Conservation (phyloP, 352 stramenopile species). For the Phytophthora meadii region DNA sequence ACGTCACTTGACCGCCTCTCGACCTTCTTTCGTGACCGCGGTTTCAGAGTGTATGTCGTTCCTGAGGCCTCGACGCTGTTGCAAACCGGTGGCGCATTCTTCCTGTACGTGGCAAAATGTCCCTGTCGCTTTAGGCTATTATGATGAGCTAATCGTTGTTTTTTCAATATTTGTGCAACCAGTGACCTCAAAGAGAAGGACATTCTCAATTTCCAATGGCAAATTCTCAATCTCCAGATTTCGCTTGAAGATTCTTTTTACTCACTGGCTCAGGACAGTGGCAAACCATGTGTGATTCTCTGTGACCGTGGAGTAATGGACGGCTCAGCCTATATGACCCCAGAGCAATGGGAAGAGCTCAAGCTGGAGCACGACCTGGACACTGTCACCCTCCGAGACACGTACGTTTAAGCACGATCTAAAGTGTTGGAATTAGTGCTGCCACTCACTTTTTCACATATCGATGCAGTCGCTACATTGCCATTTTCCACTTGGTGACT, state of each 20-base stretch:
- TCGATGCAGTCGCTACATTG: conserved; percentile 77
- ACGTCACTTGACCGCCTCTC: conserved; percentile 93
- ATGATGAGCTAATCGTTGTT: conserved; percentile 7
- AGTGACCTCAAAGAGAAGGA: conserved; percentile 83
- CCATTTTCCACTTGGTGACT: conserved; percentile 90
- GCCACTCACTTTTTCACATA: background rate
- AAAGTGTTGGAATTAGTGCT: conserved; percentile 1
- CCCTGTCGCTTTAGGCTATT: conserved; percentile 13
- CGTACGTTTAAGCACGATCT: conserved; percentile 39
- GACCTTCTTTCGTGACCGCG: conserved; percentile 92
- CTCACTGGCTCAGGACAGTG: conserved; percentile 81
- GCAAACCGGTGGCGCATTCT: conserved; percentile 92
- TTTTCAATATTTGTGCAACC: conserved; percentile 15
- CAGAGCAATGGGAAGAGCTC: conserved; percentile 90
- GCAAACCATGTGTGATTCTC: conserved; percentile 91
- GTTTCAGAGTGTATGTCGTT: conserved; percentile 95
- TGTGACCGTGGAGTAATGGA: conserved; percentile 97
- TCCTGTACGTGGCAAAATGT: conserved; percentile 58
- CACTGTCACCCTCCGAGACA: conserved; percentile 85
- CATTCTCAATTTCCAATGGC: conserved; percentile 90
- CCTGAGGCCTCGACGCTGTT: conserved; percentile 96
- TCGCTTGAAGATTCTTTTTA: conserved; percentile 86
- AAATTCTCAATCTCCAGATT: conserved; percentile 88
- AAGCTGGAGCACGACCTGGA: conserved; percentile 83
- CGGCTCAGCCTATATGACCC: conserved; percentile 93